A percentile compares a stretch with the other conserved stretches of the same genome.
phyloP scores from a whole-genome alignment of 306 rosid species.

The Castanea crenata region DNA sequence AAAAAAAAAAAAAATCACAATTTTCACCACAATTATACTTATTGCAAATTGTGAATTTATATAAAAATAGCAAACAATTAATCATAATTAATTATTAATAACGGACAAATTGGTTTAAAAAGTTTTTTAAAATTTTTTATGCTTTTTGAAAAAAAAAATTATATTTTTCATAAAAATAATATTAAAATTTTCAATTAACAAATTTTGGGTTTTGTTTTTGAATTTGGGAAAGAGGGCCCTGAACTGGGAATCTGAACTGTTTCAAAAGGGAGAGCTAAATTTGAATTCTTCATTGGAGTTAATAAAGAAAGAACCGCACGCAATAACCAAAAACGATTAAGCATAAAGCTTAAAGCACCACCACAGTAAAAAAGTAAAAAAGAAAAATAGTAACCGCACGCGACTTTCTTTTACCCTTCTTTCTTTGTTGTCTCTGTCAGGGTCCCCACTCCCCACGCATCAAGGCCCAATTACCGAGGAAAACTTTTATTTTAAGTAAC shows the following conservation, averaged over 20 bases:
- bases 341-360: neutral
- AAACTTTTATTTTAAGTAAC: neutral
- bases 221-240: constrained; percentile 20
- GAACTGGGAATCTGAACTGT: constrained; percentile 34
- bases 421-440: constrained; percentile 17
- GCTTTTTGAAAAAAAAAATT: too few relatives aligned
- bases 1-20: too few relatives aligned
- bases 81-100: too few relatives aligned
- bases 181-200: too few relatives aligned
- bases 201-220: neutral
- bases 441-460: neutral
- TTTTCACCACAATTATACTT: too few relatives aligned
- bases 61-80: too few relatives aligned
- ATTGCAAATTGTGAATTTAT: too few relatives aligned
- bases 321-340: neutral
- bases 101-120: too few relatives aligned
- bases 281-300: neutral
- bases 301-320: neutral
- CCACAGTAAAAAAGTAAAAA: neutral
- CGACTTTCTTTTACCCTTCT: constrained; percentile 25
- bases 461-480: neutral
- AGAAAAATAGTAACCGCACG: constrained; percentile 8
- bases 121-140: too few relatives aligned
- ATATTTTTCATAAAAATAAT: too few relatives aligned
- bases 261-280: constrained; percentile 12